phyloP scores from a whole-genome alignment of 2,329 filamentous ascomycete genomes.

The Fusarium floridanum region DNA sequence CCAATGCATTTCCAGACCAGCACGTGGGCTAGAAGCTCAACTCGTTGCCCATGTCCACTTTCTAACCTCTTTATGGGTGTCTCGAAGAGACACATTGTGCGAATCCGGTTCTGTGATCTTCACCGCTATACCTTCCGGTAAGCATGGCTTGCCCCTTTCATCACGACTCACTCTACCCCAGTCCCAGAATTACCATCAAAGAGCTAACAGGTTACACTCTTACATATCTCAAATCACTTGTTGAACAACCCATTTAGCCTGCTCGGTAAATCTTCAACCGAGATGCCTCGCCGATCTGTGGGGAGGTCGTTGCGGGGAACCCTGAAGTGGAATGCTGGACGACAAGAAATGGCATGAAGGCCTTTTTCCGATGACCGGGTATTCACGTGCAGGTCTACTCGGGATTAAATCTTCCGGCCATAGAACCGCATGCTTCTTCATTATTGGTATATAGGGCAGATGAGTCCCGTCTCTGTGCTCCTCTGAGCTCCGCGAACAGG shows the following conservation, averaged over 20 bases:
- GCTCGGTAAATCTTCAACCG: slow-evolving; percentile 6
- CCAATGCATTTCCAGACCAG: not conserved
- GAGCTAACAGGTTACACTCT: not conserved
- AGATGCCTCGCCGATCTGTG: not conserved
- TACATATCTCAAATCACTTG: too few species aligned
- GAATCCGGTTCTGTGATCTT: too few species aligned
- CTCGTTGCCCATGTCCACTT: too few species aligned
- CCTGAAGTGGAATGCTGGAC: not conserved
- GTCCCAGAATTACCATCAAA: too few species aligned
- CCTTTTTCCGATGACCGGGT: not conserved
- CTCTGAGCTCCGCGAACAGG: not conserved
- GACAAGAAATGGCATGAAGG: not conserved
- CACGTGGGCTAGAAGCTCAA: not conserved
- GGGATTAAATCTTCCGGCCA: not conserved
- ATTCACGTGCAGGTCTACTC: not conserved
- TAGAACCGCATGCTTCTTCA: not conserved
- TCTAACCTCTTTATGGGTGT: too few species aligned
- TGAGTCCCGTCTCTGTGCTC: not conserved
- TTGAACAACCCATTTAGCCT: not conserved
- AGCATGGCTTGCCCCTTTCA: too few species aligned
- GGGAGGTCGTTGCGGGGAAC: slow-evolving; percentile 12
- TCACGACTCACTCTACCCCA: too few species aligned
- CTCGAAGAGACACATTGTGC: too few species aligned
- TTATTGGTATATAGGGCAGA: not conserved
- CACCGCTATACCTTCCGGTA: too few species aligned